Evolutionary conservation across 805 yeast genomes (phyloP), one percentile per base, ranked within the genome.

Genomic region (Wickerhamiella sergipiensis): DNA sequence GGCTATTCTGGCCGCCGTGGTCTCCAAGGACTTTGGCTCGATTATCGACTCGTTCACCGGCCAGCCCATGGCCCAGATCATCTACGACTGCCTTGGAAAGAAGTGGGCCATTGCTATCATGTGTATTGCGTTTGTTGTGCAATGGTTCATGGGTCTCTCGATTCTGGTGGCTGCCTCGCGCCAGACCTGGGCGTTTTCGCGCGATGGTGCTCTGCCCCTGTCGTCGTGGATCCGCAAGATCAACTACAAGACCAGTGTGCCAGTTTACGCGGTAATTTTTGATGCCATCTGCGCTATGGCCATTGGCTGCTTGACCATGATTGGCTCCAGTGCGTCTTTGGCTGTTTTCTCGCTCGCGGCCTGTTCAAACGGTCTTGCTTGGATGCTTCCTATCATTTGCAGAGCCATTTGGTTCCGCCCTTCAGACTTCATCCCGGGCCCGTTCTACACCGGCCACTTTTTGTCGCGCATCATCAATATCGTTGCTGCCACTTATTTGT

Each of bases 291-390:
- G 80, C 47, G 83, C 83, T 33, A 74, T 74, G 58, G 67, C 77
- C 19, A 64, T 79, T 23, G 66, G 78, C 53, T 67, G 77, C 51
- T 71, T 78, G 53, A 71, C 79, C 61, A 75, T 80, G 66, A 83
- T 80, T 33, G 81, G 81, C 31, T 78, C 74, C 53, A 70, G 72
- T 26, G 83, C 85, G 45, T 75, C 80, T 54, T 78, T 74, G 21
- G 85, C 85, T 46, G 77, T 79, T 52, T 80, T 80, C 66, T 77
- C 83, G 0, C 80, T 80, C 47, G 83, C 83, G 23, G 83, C 82
- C 48, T 78, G 79, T 59, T 72, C 80, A 19, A 76, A 81, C 1
- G 77, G 78, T 57, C 71, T 79, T 33, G 79, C 85, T 1, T 80
- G 80, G 66, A 71, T 76, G 18, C 69, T 76, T 57, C 85, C 85